Percentiles rank a stretch among this genome's conserved stretches.
These are phyloP conservation scores for Anthracocystis panici-leucophaei DNA, from an alignment of 1,284 basidiomycete genomes.

Conservation along the genomic window DNA sequence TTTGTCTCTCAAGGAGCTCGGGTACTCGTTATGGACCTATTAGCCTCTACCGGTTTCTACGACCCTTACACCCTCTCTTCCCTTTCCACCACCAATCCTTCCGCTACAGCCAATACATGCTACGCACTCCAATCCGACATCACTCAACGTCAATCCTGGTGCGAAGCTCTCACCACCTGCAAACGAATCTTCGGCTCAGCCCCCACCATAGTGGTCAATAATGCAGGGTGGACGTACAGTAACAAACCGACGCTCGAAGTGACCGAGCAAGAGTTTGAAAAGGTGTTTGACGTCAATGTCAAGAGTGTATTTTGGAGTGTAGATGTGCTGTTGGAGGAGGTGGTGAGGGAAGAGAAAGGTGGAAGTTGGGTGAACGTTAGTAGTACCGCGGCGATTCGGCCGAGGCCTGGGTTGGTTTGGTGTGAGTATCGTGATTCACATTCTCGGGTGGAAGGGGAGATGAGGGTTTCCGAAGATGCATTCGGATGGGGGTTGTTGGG, in stretches of 20 bases:
- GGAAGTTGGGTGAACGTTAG: slow-evolving; percentile 33
- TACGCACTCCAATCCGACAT: slow-evolving; percentile 37
- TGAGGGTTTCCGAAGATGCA: no score
- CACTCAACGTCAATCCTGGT: slow-evolving; percentile 18
- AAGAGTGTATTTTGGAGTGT: slow-evolving; percentile 35
- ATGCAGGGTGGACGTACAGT: slow-evolving; percentile 54
- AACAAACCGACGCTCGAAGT: slow-evolving; percentile 42
- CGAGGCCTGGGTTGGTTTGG: slow-evolving; percentile 47
- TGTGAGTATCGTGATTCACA: no score
- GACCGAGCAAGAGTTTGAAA: slow-evolving; percentile 38
- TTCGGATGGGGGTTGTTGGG: no score
- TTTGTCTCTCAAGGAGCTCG: slow-evolving; percentile 24
- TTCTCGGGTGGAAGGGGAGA: no score
- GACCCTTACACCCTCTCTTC: slow-evolving; percentile 10
- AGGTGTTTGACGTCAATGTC: slow-evolving; percentile 44
- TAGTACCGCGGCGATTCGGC: slow-evolving; percentile 39
- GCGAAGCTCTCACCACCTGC: not conserved
- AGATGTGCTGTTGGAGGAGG: slow-evolving; percentile 23
- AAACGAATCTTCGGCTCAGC: slow-evolving; percentile 3
- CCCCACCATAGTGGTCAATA: slow-evolving; percentile 39
- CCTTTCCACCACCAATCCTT: not conserved
- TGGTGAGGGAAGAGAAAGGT: slow-evolving; percentile 18
- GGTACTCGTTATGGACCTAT: slow-evolving; percentile 21
- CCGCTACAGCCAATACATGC: not conserved
- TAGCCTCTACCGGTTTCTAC: slow-evolving; percentile 12